These are phyloP conservation scores for Styphnolobium japonicum DNA, from an alignment of 306 rosid genomes.

Conservation along the genomic window DNA sequence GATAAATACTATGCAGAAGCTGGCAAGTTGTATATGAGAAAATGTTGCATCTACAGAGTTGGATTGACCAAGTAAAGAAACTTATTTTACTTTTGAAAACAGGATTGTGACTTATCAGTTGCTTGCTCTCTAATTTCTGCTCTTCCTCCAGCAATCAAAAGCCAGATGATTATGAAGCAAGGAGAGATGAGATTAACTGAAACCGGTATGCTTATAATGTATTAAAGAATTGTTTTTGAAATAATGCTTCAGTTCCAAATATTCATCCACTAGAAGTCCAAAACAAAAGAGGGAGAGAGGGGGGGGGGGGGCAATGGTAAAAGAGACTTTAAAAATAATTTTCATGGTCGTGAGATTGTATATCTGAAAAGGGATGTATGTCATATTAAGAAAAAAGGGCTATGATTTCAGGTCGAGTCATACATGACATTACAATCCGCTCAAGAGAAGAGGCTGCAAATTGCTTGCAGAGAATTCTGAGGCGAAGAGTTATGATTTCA, in stretches of 20 bases:
- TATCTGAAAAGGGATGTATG: constrained; percentile 8
- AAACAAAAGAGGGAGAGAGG: not conserved
- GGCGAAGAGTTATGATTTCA: constrained; percentile 76
- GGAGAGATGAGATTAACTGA: constrained; percentile 40
- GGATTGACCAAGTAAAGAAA: constrained; percentile 15
- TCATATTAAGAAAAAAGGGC: constrained; percentile 3
- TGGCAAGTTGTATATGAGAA: not conserved
- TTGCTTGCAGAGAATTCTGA: constrained; percentile 65
- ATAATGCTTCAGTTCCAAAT: not conserved
- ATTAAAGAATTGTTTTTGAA: constrained; percentile 6
- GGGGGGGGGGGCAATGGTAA: not conserved
- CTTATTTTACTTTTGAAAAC: constrained; percentile 35
- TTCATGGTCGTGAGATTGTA: not conserved
- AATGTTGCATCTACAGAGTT: not conserved
- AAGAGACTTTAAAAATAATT: no score
- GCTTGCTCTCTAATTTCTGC: constrained; percentile 56
- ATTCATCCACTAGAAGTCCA: not conserved
- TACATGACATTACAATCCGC: constrained; percentile 36
- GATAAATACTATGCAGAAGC: constrained; percentile 7
- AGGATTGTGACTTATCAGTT: constrained; percentile 61
- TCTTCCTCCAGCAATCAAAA: constrained; percentile 64
- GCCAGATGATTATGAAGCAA: constrained; percentile 55
- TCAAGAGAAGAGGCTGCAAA: constrained; percentile 73
- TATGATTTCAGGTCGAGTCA: constrained; percentile 50
- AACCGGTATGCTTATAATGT: constrained; percentile 50